Base-by-base conservation (phyloP, 2,329 filamentous ascomycete genomes). In the Chaetomium strumarium region DNA sequence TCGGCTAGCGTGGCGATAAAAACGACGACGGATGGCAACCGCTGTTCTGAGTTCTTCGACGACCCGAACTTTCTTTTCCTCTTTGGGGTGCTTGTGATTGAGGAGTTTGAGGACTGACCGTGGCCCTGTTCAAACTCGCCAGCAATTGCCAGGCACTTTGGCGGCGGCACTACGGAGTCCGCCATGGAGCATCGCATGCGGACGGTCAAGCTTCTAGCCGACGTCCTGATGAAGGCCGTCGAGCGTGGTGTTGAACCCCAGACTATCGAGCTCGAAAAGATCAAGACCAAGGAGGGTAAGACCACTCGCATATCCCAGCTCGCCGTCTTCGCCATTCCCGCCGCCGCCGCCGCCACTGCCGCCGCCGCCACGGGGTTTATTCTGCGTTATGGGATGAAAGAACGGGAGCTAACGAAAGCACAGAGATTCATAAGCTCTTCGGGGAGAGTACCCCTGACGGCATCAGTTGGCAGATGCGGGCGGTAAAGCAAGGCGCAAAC, bases 391-490 rank as follows among this genome's bases (percentile, higher is more conserved):
- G 8, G 14, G 4, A 13, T n/a, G 19, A 33, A 38, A 16, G 14
- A n/a, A 33, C 36, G 49, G 33, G 8, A n/a, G 11, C 45, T 57
- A 38, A 36, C 46, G n/a, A 12, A 41, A 8, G 5, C 5, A 5
- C 55, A 84, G 80, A 81, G 40, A 82, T 84, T 46, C 75, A 77
- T 55, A 78, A 75, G 55, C 76, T 78, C 65, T 84, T 80, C 57
- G 80, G 80, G 24, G 78, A 80, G 52, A 80, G 77, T 3, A 84
- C 80, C 0, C 63, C 71, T 0, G 73, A 74, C 17, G 81, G 81
- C 9, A 74, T 84, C n/a, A 74, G 76, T 58, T 84, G 80, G 63
- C 80, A 83, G 60, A 82, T 84, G 61, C 75, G 80, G 1, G 55
- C 64, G 20, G 75, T 83, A 67, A 81, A 80, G 65, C 70, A 70